Evolutionary conservation across 306 rosid species (phyloP).

Genomic region (Pterocarpus santalinus): DNA sequence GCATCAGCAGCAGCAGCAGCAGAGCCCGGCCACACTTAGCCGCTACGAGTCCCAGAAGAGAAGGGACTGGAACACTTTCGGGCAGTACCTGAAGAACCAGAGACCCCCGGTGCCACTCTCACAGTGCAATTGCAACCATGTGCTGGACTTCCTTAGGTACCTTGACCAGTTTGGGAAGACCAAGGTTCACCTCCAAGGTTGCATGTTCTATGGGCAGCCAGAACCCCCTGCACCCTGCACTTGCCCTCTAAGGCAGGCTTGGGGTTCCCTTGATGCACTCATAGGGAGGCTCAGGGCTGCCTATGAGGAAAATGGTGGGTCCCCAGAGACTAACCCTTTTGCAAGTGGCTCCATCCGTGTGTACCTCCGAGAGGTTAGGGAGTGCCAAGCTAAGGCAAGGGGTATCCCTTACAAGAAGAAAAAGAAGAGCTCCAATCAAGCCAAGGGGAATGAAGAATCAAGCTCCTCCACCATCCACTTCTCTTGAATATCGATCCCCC

Average conservation of each 20-base stretch:
- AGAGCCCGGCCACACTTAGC: conserved; percentile 66
- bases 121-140: conserved; percentile 87
- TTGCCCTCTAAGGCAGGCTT: conserved; percentile 91
- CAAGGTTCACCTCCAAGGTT: conserved; percentile 88
- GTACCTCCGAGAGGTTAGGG: conserved; percentile 87
- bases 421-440: conserved; percentile 67
- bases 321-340: conserved; percentile 81
- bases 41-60: conserved; percentile 95
- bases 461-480: conserved; percentile 55
- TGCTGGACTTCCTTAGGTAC: conserved; percentile 84
- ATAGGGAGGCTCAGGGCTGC: conserved; percentile 96
- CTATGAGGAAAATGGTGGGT: conserved; percentile 94
- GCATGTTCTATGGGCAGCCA: conserved; percentile 92
- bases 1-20: conserved; percentile 34
- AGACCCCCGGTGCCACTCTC: conserved; percentile 87
- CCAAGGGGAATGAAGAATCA: conserved; percentile 56
- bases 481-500: conserved; percentile 51
- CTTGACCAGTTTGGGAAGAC: conserved; percentile 97
- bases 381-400: conserved; percentile 93
- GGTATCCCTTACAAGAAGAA: conserved; percentile 98
- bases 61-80: conserved; percentile 98
- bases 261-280: conserved; percentile 98
- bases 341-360: conserved; percentile 85
- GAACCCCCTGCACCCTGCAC: conserved; percentile 98
- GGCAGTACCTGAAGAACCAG: conserved; percentile 87